Base-by-base conservation (phyloP, 495 filamentous ascomycete species). In the Endocarpon pusillum region DNA sequence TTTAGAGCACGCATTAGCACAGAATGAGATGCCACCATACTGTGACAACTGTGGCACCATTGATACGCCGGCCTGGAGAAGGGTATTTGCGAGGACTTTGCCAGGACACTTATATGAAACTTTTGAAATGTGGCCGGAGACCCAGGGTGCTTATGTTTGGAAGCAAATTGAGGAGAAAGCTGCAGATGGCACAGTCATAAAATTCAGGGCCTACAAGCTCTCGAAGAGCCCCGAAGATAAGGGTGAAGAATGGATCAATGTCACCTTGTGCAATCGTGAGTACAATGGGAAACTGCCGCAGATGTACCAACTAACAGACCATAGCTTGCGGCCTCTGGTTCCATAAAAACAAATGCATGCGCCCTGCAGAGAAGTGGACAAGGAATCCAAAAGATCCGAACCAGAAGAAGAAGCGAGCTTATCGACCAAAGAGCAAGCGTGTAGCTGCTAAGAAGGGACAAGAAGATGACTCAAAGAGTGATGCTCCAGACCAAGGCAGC, bases 1-100 rank as follows among this genome's bases (percentile, higher is more conserved):
- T 27, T 54, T 91, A 7, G 72, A 83, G 30, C 58, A 55, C 25
- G 71, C 77, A 0, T 67, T 94, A 21, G 57, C 62, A 15, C 61
- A 65, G 33, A 87, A 87, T 1, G 62, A 81, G 38, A 69, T 79
- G 52, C 89, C 89, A 0, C 73, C 75, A 3, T 94, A 72, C 44
- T 97, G 89, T 50, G 69, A 71, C 35, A 89, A 96, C 47, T 97
- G 89, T 45, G 89, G 89, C 4, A 78, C 81, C 11, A 89, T 97
- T 38, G 80, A 93, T 46, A 97, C 89, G 1, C 80, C 87, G 1
- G 92, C 85, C 0, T 97, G 89, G 89, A 69, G 89, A 21, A 89
- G 86, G 40, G 79, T 84, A 1, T 92, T 76, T 67, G 67, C 69
- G 7, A 81, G 80, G 45, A 62, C 76, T 4, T 57, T 73, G 16